Evolutionary conservation across 306 rosid species (phyloP), one percentile per base, ranked within the genome.

Genomic region (Castanopsis chinensis): DNA sequence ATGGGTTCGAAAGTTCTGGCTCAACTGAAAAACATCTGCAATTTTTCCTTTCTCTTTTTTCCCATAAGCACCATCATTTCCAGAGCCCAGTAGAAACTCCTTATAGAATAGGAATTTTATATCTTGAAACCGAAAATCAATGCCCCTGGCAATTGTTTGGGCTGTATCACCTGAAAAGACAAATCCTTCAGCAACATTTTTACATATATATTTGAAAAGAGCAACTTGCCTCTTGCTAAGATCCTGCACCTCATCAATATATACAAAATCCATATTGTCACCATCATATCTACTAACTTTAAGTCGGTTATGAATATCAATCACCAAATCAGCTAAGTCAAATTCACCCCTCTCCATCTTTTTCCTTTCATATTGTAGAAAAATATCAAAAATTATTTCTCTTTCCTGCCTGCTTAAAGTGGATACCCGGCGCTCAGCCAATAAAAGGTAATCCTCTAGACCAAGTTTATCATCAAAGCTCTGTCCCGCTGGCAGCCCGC

Each of bases 181-280:
- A 79, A 93, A 93, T 6, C 98, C 98, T 35, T 91, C 98, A 17
- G 91, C 93, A 0, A 91, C 86, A 84, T 93, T 87, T 76, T 72
- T 78, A 83, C 98, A 89, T 30, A 93, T 76, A 77, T 90, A 72
- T 78, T 85, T 93, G 64, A 93, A 93, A 33, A 93, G 75, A 53
- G 93, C 89, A 81, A 91, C 87, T 82, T 93, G 98, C 81, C 87
- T 86, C 94, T 91, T 89, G 28, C 91, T 89, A 5, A 93, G 83
- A 78, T 93, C 98, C 45, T 93, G 98, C 63, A 93, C 98, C 85
- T 93, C 98, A 72, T 93, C 98, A 70, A 93, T 87, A 51, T 89
- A 93, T 17, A 93, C 91, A 69, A 79, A 91, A n/a, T 91, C 79
- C 80, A 93, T 86, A 45, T 56, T 65, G 80, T 88, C 92, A 55